A percentile compares a stretch with the other conserved stretches of the same genome.
phyloP scores from a whole-genome alignment of 805 yeast species.

The Diddensiella transvaalensis region DNA sequence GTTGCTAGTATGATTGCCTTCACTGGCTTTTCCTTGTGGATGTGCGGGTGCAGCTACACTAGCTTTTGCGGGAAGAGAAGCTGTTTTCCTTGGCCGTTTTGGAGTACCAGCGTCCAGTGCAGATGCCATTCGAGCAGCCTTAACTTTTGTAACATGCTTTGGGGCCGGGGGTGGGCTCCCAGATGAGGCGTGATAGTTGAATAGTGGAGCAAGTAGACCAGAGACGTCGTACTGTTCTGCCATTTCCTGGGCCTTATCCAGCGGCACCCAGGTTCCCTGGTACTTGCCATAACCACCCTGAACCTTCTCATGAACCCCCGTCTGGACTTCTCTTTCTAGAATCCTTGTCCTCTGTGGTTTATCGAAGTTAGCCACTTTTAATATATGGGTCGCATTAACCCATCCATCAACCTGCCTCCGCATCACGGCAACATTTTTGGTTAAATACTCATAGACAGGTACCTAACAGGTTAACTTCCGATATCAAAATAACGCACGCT shows the following conservation, averaged over 20 bases:
- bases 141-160: slow-evolving; percentile 38
- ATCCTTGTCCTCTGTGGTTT: slow-evolving; percentile 92
- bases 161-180: slow-evolving; percentile 57
- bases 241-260: slow-evolving; percentile 65
- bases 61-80: slow-evolving; percentile 9
- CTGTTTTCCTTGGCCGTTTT: slow-evolving; percentile 27
- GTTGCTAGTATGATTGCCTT: not conserved
- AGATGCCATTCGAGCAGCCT: slow-evolving; percentile 18
- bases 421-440: slow-evolving; percentile 77
- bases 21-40: not conserved
- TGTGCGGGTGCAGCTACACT: not conserved
- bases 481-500: not conserved
- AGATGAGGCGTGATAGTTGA: slow-evolving; percentile 49
- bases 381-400: slow-evolving; percentile 95
- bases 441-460: slow-evolving; percentile 49
- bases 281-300: slow-evolving; percentile 98
- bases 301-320: slow-evolving; percentile 83
- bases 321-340: slow-evolving; percentile 88
- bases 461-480: slow-evolving; percentile 26
- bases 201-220: slow-evolving; percentile 59
- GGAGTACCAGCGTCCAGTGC: slow-evolving; percentile 5
- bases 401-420: slow-evolving; percentile 87
- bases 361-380: slow-evolving; percentile 90
- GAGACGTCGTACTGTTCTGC: slow-evolving; percentile 64
- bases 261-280: slow-evolving; percentile 96